phyloP scores from a whole-genome alignment of 257 asterid genomes.

The Capsicum chinense region DNA sequence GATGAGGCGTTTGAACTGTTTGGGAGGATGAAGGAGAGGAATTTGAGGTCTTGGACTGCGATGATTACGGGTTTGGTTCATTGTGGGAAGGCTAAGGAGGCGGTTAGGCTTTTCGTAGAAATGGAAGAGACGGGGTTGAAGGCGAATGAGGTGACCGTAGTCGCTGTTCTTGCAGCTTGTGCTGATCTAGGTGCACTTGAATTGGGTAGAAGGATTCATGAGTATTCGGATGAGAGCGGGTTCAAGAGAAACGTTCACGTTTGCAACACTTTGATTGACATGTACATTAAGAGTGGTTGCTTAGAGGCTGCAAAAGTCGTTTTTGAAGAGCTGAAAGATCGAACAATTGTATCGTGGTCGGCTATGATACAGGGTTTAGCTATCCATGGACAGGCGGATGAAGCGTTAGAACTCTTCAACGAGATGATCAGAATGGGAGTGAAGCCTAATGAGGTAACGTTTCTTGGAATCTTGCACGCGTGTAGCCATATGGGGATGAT shows the following conservation, averaged over 20 bases:
- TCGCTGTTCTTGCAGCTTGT: conserved; percentile 68
- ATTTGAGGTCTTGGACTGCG: conserved; percentile 74
- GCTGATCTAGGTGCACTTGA: conserved; percentile 70
- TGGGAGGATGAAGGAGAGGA: conserved; percentile 58
- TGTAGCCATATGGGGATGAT: conserved; percentile 73
- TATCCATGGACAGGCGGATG: conserved; percentile 59
- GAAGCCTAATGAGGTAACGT: conserved; percentile 66
- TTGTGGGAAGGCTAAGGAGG: conserved; percentile 62
- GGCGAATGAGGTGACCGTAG: conserved; percentile 67
- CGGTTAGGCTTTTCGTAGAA: conserved; percentile 47
- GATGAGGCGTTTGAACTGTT: conserved; percentile 59
- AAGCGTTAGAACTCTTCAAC: conserved; percentile 58
- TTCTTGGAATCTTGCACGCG: conserved; percentile 65
- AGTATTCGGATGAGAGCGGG: conserved; percentile 45
- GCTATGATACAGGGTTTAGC: conserved; percentile 79
- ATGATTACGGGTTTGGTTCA: conserved; percentile 68
- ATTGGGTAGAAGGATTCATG: conserved; percentile 63
- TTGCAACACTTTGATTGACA: conserved; percentile 66
- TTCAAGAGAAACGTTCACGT: conserved; percentile 47
- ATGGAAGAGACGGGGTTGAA: conserved; percentile 57
- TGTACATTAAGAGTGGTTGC: conserved; percentile 71
- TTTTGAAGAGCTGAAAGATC: conserved; percentile 52
- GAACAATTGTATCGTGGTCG: conserved; percentile 67
- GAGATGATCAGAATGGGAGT: conserved; percentile 55
- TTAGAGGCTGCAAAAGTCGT: conserved; percentile 54